Percentiles rank a stretch among this genome's conserved stretches.
Conservation (phyloP, 2,329 filamentous ascomycete genomes). For the Zopfia rhizophila region DNA sequence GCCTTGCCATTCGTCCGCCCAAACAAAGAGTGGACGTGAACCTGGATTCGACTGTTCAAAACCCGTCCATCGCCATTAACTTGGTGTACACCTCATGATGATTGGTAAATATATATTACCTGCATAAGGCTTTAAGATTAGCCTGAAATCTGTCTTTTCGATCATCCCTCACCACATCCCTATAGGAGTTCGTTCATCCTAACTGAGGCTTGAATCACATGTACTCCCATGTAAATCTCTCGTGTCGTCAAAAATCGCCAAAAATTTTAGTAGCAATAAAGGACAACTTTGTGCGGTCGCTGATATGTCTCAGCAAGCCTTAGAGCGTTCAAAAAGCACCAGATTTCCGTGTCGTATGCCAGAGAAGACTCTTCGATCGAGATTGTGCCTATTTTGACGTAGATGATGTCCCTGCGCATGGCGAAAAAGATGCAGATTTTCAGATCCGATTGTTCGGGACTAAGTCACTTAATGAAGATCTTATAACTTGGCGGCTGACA, state of each 20-base stretch:
- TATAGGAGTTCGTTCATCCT: neutral
- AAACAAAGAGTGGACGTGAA: constrained; percentile 6
- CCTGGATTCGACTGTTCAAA: constrained; percentile 16
- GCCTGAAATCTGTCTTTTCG: constrained; percentile 35
- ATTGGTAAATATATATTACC: too few species aligned
- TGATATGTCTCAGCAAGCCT: too few species aligned
- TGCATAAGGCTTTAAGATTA: constrained; percentile 37
- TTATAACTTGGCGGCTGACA: constrained; percentile 28
- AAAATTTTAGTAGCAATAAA: too few species aligned
- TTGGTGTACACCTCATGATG: too few species aligned
- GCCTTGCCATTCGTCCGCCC: constrained; percentile 16
- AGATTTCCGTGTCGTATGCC: constrained; percentile 8
- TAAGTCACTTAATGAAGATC: constrained; percentile 34
- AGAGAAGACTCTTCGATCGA: constrained; percentile 6
- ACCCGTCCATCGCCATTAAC: constrained; percentile 9
- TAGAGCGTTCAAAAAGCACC: neutral
- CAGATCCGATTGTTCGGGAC: constrained; percentile 32
- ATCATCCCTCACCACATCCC: constrained; percentile 10
- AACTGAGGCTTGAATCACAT: constrained; percentile 9
- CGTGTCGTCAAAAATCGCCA: constrained; percentile 17
- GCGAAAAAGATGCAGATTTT: constrained; percentile 20
- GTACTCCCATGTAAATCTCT: constrained; percentile 14
- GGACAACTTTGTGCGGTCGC: too few species aligned
- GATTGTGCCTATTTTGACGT: constrained; percentile 10
- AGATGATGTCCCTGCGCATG: constrained; percentile 6